Evolutionary conservation across 345 rosid genomes (phyloP).

Genomic region (Corchorus capsularis): DNA sequence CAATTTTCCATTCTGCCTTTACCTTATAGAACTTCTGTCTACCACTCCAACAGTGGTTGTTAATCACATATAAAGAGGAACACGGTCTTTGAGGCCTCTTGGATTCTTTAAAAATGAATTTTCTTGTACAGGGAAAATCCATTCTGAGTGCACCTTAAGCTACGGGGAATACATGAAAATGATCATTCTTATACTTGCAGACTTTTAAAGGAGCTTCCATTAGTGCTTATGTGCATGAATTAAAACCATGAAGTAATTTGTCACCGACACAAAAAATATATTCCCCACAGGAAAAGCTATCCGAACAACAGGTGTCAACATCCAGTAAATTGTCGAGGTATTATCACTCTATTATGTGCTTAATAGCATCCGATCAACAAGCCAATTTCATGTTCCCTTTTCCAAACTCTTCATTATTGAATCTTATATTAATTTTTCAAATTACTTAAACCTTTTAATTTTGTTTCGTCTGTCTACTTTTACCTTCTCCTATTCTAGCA

Average conservation of each 20-base stretch:
- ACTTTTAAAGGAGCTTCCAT: neutral
- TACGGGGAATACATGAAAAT: too few species aligned
- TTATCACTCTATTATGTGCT: neutral
- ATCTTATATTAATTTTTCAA: neutral
- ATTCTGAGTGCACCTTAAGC: too few species aligned
- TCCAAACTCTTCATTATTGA: neutral
- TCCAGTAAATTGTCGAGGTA: neutral
- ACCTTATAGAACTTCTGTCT: neutral
- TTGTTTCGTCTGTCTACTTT: neutral
- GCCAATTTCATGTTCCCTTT: neutral
- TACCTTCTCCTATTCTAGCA: neutral
- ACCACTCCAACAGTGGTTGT: neutral
- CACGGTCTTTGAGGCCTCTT: neutral
- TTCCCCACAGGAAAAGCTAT: neutral
- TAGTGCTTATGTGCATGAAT: neutral
- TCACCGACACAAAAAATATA: neutral
- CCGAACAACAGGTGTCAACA: neutral
- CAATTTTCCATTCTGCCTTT: neutral
- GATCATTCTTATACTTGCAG: neutral
- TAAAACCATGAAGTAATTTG: neutral
- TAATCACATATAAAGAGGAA: neutral
- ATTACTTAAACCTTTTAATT: constrained; percentile 5
- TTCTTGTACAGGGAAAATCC: constrained; percentile 1
- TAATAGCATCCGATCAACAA: neutral
- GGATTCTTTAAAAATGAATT: neutral